A percentile compares a stretch with the other conserved stretches of the same genome.
These are phyloP conservation scores for Lepidium aucheri DNA, from an alignment of 345 rosid genomes.

Conservation along the genomic window DNA sequence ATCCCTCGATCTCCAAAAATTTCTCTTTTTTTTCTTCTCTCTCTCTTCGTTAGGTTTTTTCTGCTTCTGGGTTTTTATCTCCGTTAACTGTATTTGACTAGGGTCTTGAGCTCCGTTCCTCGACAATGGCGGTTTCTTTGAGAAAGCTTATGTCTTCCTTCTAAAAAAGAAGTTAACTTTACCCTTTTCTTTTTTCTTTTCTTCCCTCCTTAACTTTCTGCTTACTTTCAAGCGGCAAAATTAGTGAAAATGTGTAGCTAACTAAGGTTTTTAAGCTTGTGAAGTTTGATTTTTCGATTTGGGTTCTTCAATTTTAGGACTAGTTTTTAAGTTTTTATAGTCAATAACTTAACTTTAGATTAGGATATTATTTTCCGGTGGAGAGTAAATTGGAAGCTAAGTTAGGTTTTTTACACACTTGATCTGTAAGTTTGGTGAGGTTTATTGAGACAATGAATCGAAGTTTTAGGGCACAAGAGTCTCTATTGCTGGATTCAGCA, in stretches of 20 bases:
- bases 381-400: conserved; percentile 36
- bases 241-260: conserved; percentile 12
- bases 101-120: conserved; percentile 22
- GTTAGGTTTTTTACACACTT: conserved; percentile 23
- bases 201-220: not conserved
- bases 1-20: conserved; percentile 18
- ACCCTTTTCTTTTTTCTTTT: not conserved
- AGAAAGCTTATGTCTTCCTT: conserved; percentile 18
- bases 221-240: conserved; percentile 13
- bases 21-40: not conserved
- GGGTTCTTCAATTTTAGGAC: conserved; percentile 14
- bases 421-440: conserved; percentile 26
- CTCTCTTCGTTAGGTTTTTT: not conserved
- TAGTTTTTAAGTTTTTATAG: not conserved
- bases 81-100: not conserved
- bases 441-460: conserved; percentile 53
- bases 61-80: conserved; percentile 16
- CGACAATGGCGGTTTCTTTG: conserved; percentile 23
- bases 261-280: not conserved
- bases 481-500: conserved; percentile 63
- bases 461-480: conserved; percentile 79
- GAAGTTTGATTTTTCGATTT: conserved; percentile 23
- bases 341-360: conserved; percentile 15
- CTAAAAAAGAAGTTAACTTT: conserved; percentile 9
- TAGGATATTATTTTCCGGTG: conserved; percentile 15